These are phyloP conservation scores for Puccinia hordei DNA, from an alignment of 1,284 basidiomycete species.

Conservation along the genomic window DNA sequence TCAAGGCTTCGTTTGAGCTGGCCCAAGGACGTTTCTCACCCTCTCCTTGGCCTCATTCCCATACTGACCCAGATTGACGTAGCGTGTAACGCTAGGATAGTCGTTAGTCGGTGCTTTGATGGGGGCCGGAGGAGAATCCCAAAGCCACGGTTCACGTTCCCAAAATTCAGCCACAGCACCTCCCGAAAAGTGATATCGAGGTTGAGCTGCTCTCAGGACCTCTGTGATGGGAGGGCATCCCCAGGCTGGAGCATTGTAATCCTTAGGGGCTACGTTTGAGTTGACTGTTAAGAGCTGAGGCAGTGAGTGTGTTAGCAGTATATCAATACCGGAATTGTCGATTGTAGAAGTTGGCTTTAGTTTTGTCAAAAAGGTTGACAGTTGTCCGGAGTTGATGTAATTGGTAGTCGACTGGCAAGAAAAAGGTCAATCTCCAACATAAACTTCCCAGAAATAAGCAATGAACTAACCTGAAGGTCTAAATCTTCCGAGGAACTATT, in stretches of 20 bases:
- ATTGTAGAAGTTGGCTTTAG: conserved; percentile 7
- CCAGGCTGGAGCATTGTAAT: conserved; percentile 38
- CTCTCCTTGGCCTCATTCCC: conserved; percentile 72
- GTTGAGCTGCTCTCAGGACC: conserved; percentile 23
- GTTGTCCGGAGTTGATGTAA: conserved; percentile 20
- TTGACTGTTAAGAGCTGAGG: conserved; percentile 43
- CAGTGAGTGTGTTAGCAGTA: conserved; percentile 46
- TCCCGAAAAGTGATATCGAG: conserved; percentile 42
- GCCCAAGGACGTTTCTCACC: conserved; percentile 63
- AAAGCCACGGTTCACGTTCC: conserved; percentile 51
- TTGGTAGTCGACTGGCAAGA: conserved; percentile 10
- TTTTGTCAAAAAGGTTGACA: conserved; percentile 30
- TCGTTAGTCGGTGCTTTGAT: neutral
- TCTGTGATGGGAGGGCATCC: conserved; percentile 47
- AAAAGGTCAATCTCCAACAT: neutral
- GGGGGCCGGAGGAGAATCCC: conserved; percentile 29
- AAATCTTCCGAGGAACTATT: conserved; percentile 6
- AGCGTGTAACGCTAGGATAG: conserved; percentile 25
- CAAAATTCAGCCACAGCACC: conserved; percentile 42
- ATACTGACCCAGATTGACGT: conserved; percentile 43
- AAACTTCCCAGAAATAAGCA: neutral
- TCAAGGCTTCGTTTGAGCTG: neutral
- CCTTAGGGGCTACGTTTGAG: conserved; percentile 30
- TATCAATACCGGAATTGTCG: conserved; percentile 32
- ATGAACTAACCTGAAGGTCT: conserved; percentile 17